Conservation (phyloP, 2,329 filamentous ascomycete species). For the Cladosporium sp. region DNA sequence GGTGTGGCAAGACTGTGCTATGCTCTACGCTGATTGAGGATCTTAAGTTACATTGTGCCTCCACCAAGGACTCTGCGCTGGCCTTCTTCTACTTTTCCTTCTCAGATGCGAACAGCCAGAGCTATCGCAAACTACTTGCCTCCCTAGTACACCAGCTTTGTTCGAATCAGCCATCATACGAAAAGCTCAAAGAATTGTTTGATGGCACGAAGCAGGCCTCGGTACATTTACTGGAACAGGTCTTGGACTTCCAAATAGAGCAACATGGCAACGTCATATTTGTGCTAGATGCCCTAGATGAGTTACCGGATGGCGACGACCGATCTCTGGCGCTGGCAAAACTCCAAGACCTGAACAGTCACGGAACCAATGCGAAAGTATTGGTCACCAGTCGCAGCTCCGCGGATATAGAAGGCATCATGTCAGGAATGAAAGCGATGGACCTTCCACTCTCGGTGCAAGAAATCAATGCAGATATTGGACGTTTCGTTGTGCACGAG, state of each 20-base stretch:
- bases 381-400: background rate
- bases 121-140: background rate
- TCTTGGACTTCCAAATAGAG: background rate
- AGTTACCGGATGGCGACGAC: background rate
- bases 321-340: background rate
- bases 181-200: background rate
- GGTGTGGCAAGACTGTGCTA: slow-evolving; percentile 29
- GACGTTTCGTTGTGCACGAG: background rate
- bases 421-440: background rate
- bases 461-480: background rate
- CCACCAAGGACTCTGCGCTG: slow-evolving; percentile 1
- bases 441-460: background rate
- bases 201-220: background rate
- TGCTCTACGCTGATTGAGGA: slow-evolving; percentile 29
- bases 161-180: too few species aligned
- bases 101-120: slow-evolving; percentile 19
- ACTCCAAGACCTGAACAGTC: background rate
- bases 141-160: too few species aligned
- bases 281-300: background rate
- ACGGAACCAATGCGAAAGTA: background rate
- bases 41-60: slow-evolving; percentile 18
- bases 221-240: background rate
- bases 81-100: slow-evolving; percentile 31
- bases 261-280: background rate
- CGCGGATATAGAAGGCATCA: background rate